Base-by-base conservation (phyloP, 805 yeast species). In the Spathaspora arborariae region DNA sequence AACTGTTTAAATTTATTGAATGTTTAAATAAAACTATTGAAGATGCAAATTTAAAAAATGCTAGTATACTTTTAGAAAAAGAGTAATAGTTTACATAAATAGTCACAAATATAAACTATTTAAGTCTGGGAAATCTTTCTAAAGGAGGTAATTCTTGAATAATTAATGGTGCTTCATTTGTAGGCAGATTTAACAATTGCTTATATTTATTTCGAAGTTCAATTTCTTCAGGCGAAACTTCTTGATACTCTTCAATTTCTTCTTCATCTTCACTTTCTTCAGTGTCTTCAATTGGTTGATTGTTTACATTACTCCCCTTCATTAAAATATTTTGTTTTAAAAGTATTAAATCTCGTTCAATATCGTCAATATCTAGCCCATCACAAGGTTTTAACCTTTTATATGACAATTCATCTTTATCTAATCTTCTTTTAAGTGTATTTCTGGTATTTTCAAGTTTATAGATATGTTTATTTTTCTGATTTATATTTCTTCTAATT, bases 1-100 rank as follows among this genome's bases (percentile, higher is more conserved):
- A 62, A 36, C 44, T 61, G 63, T 76, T 62, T 79, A 84, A 56
- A 70, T 76, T 56, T 76, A 85, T 65, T 58, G 95, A 57, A 59
- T 80, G 50, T 65, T 63, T 88, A 37, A 80, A 80, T 30, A 53
- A 67, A 50, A 78, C 88, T 1, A 77, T 94, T 6, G 81, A 74
- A 34, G 88, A 80, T 6, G 88, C 94, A 1, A 91, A 90, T 1
- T 74, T 94, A 52, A 80, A 82, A 57, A 94, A 90, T 63, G 89
- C 97, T 35, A 84, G 92, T 41, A 66, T 91, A 5, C 65, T 88
- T 41, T 71, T 90, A 27, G 97, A 91, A 51, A 63, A 59, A 45
- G 67, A 61, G 40, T 58, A 50, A 24, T 24, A 8, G 6, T 35
- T n/a, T 8, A 35, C 18, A 8, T 22, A 22, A n/a, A n/a, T n/a